phyloP scores from a whole-genome alignment of 2,329 filamentous ascomycete genomes.

The Aspergillus tamarii region DNA sequence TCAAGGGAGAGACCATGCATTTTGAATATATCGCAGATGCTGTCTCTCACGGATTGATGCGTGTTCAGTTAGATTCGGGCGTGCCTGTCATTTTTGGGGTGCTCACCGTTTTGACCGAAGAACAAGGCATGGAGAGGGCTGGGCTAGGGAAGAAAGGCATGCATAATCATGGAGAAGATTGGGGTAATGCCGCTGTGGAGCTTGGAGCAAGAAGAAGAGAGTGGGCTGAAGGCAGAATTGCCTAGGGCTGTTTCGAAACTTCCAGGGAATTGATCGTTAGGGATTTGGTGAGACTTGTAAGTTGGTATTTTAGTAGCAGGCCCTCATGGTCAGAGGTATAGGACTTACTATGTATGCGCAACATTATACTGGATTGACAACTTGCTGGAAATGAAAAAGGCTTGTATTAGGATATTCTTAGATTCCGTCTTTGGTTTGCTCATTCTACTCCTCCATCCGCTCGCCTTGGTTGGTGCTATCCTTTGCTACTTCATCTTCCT shows the following conservation, averaged over 20 bases:
- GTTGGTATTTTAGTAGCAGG: neutral
- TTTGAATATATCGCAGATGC: slow-evolving; percentile 98
- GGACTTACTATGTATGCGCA: neutral
- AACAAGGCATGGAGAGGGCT: slow-evolving; percentile 83
- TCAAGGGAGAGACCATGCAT: slow-evolving; percentile 99
- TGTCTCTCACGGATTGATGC: slow-evolving; percentile 90
- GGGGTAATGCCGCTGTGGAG: slow-evolving; percentile 93
- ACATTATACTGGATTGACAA: neutral
- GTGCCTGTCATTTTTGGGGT: slow-evolving; percentile 91
- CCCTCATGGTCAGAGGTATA: neutral
- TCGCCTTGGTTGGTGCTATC: slow-evolving; percentile 65
- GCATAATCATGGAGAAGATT: slow-evolving; percentile 97
- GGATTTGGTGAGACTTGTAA: neutral
- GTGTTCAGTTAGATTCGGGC: slow-evolving; percentile 84
- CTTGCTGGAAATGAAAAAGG: neutral
- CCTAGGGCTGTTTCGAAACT: slow-evolving; percentile 28
- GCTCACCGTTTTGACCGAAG: slow-evolving; percentile 83
- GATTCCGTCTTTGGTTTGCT: slow-evolving; percentile 5
- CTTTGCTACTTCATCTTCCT: slow-evolving; percentile 69
- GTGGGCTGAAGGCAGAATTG: slow-evolving; percentile 73
- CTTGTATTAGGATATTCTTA: neutral
- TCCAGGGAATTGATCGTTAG: neutral
- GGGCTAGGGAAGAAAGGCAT: slow-evolving; percentile 63
- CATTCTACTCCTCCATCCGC: slow-evolving; percentile 82
- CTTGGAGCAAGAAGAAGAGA: slow-evolving; percentile 83